These are phyloP conservation scores for Pelagomonas calceolata DNA, from an alignment of 108 stramenopile genomes.

Conservation along the genomic window DNA sequence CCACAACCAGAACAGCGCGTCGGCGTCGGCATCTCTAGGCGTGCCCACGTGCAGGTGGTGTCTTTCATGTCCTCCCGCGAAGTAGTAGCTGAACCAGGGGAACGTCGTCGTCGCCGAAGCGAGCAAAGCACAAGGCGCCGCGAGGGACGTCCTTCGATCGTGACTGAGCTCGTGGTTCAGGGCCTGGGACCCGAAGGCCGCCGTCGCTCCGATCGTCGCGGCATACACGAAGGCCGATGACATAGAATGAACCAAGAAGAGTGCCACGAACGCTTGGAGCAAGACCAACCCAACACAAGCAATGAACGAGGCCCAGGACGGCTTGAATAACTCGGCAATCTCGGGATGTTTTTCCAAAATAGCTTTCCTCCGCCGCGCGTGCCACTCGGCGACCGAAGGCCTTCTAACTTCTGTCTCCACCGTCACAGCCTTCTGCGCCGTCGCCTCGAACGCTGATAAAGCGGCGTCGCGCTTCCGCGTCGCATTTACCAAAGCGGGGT, in stretches of 20 bases:
- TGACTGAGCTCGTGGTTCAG: conserved; percentile 12
- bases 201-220: background rate
- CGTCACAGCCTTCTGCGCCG: background rate
- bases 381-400: background rate
- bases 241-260: background rate
- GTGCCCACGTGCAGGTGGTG: conserved; percentile 10
- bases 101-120: background rate
- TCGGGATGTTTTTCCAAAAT: background rate
- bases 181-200: conserved; percentile 7
- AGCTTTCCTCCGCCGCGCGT: background rate
- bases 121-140: background rate
- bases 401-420: background rate
- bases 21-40: background rate
- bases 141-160: background rate
- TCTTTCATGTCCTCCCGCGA: conserved; percentile 8
- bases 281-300: background rate
- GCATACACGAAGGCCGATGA: background rate
- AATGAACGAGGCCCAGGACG: background rate
- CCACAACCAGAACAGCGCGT: conserved; percentile 15
- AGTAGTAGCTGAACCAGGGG: conserved; percentile 15
- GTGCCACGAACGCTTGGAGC: background rate
- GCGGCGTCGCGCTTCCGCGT: no score
- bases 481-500: background rate
- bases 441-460: background rate
- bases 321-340: background rate